These are phyloP conservation scores for Pyropia haitanensis DNA, from an alignment of 23 red algal species.

Conservation along the genomic window DNA sequence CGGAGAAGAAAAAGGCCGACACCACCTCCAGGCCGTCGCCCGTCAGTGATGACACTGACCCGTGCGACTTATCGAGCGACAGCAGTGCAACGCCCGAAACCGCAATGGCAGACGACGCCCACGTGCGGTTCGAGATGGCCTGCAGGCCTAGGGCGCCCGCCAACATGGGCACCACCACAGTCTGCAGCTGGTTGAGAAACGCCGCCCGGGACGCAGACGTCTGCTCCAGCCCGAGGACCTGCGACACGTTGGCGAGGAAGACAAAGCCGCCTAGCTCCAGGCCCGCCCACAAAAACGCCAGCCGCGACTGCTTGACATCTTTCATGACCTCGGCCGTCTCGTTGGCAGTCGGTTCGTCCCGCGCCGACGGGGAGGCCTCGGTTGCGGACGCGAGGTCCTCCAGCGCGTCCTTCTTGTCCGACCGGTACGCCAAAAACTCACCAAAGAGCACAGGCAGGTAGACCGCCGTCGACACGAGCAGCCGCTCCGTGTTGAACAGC, in stretches of 20 bases:
- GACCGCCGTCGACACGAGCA: slow-evolving; percentile 52
- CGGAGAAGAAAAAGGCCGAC: slow-evolving; percentile 76
- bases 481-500: slow-evolving; percentile 90
- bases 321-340: background rate
- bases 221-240: slow-evolving; percentile 84
- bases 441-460: slow-evolving; percentile 41
- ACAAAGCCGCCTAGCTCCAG: slow-evolving; percentile 84
- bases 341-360: background rate
- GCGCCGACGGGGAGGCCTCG: background rate
- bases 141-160: slow-evolving; percentile 42
- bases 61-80: slow-evolving; percentile 62
- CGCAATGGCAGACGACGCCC: slow-evolving; percentile 45
- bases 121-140: slow-evolving; percentile 24
- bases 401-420: background rate
- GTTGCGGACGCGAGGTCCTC: too few relatives aligned
- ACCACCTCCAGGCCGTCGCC: slow-evolving; percentile 83
- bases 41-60: slow-evolving; percentile 30
- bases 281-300: slow-evolving; percentile 33
- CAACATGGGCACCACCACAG: slow-evolving; percentile 77
- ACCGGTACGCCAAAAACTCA: slow-evolving; percentile 23
- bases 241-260: slow-evolving; percentile 81
- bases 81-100: slow-evolving; percentile 73
- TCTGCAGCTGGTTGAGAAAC: slow-evolving; percentile 88
- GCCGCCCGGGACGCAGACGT: slow-evolving; percentile 71
- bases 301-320: background rate